phyloP scores from a whole-genome alignment of 2,329 filamentous ascomycete species.

The Cryphonectria naterciae region DNA sequence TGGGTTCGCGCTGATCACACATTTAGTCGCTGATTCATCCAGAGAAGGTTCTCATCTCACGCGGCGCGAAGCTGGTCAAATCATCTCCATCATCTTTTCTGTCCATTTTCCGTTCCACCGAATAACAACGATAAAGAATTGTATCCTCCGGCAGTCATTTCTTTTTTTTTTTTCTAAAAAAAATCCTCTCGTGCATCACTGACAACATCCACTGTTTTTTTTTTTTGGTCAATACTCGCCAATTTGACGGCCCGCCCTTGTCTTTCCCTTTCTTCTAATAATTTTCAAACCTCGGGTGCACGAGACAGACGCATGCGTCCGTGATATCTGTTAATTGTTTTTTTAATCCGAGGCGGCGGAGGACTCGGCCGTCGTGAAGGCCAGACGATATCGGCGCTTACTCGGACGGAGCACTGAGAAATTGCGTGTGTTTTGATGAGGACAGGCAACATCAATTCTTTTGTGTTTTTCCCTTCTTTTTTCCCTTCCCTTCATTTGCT shows the following conservation, averaged over 20 bases:
- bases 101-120: conserved; percentile 6
- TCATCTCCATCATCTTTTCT: conserved; percentile 9
- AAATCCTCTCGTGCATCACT: neutral
- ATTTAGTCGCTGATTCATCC: conserved; percentile 30
- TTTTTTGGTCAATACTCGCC: neutral
- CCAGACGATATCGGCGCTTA: conserved; percentile 14
- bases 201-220: neutral
- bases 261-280: no score
- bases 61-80: conserved; percentile 17
- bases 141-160: conserved; percentile 10
- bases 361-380: neutral
- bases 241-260: neutral
- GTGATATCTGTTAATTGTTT: neutral
- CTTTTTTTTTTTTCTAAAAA: neutral
- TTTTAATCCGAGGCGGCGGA: neutral
- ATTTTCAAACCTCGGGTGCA: neutral
- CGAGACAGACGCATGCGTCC: neutral
- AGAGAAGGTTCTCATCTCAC: conserved; percentile 28
- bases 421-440: neutral
- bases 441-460: neutral
- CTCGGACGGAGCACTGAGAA: neutral
- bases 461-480: neutral
- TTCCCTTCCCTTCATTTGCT: neutral
- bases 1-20: conserved; percentile 28
- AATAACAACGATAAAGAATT: neutral